A percentile compares a stretch with the other conserved stretches of the same genome.
Conservation (phyloP, 2,329 filamentous ascomycete species). For the Cercospora zeae-maydis region DNA sequence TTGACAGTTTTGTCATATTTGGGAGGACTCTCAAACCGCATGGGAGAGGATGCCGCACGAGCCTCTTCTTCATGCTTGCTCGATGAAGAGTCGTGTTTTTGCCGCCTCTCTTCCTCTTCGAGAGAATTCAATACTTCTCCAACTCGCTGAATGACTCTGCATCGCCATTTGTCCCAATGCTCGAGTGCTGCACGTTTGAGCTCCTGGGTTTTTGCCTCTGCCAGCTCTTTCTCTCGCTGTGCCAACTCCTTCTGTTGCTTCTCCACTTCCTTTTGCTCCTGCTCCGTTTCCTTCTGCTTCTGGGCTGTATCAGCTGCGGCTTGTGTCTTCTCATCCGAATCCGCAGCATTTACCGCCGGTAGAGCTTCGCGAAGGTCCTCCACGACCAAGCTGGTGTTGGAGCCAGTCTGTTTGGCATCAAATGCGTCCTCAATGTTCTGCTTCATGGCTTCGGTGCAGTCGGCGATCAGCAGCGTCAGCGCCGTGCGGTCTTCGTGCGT, state of each 20-base stretch:
- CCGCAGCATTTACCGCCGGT: conserved; percentile 31
- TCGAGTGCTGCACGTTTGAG: conserved; percentile 66
- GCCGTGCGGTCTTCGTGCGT: conserved; percentile 43
- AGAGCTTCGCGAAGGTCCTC: conserved; percentile 3
- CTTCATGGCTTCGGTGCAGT: conserved; percentile 46
- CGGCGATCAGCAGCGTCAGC: conserved; percentile 46
- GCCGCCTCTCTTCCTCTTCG: conserved; percentile 33
- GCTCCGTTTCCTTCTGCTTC: conserved; percentile 16
- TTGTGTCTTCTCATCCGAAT: conserved; percentile 3
- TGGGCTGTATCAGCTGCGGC: conserved; percentile 4
- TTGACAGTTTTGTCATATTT: conserved; percentile 34
- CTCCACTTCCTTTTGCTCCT: conserved; percentile 17
- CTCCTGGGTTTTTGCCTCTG: conserved; percentile 54
- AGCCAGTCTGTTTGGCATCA: conserved; percentile 37
- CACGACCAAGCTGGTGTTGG: conserved; percentile 26
- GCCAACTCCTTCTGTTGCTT: conserved; percentile 34
- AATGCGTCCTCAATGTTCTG: conserved; percentile 45
- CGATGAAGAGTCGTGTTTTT: conserved; percentile 20
- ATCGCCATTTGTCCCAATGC: conserved; percentile 79
- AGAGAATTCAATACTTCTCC: conserved; percentile 58
- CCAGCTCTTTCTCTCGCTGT: conserved; percentile 49
- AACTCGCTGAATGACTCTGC: conserved; percentile 64
- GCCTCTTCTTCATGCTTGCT: not conserved
- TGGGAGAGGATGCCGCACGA: conserved; percentile 18
- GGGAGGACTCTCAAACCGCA: conserved; percentile 25